Percentiles rank a stretch among this genome's conserved stretches.
phyloP scores from a whole-genome alignment of 352 stramenopile species.

The Phytopythium boreale region DNA sequence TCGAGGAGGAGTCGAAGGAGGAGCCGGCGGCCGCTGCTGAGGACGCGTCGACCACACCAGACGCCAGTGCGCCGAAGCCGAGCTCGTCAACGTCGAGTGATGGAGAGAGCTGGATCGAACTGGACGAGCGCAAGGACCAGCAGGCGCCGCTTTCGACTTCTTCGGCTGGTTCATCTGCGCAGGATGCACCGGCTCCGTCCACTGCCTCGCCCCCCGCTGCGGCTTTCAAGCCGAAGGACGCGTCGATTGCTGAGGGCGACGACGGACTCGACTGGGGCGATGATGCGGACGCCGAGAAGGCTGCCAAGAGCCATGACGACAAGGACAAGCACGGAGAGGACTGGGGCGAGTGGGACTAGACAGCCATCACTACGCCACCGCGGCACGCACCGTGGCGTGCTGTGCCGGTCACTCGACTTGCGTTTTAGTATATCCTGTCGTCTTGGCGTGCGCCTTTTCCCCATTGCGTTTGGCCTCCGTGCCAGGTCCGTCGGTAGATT shows the following conservation, averaged over 20 bases:
- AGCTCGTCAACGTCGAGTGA: slow-evolving; percentile 44
- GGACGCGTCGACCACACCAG: background rate
- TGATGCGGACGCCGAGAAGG: slow-evolving; percentile 36
- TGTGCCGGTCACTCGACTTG: background rate
- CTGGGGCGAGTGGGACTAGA: slow-evolving; percentile 72
- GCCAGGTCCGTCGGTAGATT: background rate
- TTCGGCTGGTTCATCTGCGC: slow-evolving; percentile 32
- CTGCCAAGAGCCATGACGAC: slow-evolving; percentile 21
- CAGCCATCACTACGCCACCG: background rate
- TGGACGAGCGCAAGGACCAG: slow-evolving; percentile 57
- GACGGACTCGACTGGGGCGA: slow-evolving; percentile 67
- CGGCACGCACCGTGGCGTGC: background rate
- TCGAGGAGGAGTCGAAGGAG: slow-evolving; percentile 44
- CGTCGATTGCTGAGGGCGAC: slow-evolving; percentile 29
- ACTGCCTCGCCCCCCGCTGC: slow-evolving; percentile 1
- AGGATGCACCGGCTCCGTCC: background rate
- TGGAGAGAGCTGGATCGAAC: slow-evolving; percentile 62
- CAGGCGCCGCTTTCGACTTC: slow-evolving; percentile 38
- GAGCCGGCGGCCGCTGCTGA: slow-evolving; percentile 10
- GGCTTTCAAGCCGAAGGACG: slow-evolving; percentile 18
- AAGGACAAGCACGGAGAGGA: slow-evolving; percentile 47
- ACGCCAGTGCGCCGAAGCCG: background rate
- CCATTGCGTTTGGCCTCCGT: background rate
- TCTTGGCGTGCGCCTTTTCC: background rate
- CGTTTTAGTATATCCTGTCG: slow-evolving; percentile 3